Base-by-base conservation (phyloP, 1,284 basidiomycete genomes). In the Microbotryomycetes sp. region DNA sequence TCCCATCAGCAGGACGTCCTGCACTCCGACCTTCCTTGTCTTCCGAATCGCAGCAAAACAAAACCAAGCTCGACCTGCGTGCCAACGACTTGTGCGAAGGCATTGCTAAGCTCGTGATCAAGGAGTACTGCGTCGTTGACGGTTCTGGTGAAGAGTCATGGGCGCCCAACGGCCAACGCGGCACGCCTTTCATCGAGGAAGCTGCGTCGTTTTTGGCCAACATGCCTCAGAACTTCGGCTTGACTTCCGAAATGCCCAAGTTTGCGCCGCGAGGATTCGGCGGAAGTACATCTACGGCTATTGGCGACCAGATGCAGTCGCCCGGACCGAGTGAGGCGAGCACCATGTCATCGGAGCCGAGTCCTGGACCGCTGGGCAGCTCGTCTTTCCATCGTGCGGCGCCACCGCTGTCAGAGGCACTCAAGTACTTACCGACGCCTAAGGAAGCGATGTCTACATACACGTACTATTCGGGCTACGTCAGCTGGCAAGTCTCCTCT, bases 81-180 rank as follows among this genome's bases (percentile, higher is more conserved):
- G 59, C 59, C 4, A 61, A 64, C 60, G 65, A 64, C 23, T 58
- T 69, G 13, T 63, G 61, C 54, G 66, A 65, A 28, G 63, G 56
- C 11, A 53, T 67, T 45, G 54, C 56, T 3, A 63, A 67, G 11
- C 60, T 67, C 30, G 66, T 59, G 23, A 57, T 67, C 57, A 53
- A 57, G 49, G 61, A 67, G 54, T 60, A 65, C 30, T 60, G 61
- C 60, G 59, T 60, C 13, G 53, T 65, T 48, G 66, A 67, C 13
- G 60, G 56, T 5, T 54, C 53, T 24, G 64, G 64, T 1, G 52
- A 50, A 5, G 64, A 65, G 15, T 45, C 60, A 7, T 62, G 61
- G 64, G 64, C 66, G 24, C 60, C 62, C 0, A 45, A 53, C 16
- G 51, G 48, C 2, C 55, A 23, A 13, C 45, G 59, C n/a, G 66